These are phyloP conservation scores for Mortierella sp. DNA, from an alignment of 371 early-diverging fungal species.

Conservation along the genomic window DNA sequence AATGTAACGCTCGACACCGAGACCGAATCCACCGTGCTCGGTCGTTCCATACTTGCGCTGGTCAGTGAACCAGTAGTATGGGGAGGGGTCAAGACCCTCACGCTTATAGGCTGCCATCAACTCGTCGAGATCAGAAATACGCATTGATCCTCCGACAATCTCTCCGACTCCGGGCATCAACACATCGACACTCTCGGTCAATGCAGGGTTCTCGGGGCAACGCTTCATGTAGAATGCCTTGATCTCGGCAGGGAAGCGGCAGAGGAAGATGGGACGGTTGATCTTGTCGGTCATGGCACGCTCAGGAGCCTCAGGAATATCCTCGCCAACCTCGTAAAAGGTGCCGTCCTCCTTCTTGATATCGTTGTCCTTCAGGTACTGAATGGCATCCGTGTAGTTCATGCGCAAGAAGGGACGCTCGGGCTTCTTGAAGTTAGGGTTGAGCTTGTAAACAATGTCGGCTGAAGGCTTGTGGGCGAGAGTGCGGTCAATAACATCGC, in stretches of 20 bases:
- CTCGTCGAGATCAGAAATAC: conserved; percentile 92
- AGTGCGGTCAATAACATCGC: conserved; percentile 87
- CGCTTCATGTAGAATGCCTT: conserved; percentile 99
- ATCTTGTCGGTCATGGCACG: conserved; percentile 98
- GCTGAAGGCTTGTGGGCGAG: conserved; percentile 82
- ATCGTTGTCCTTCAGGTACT: conserved; percentile 92
- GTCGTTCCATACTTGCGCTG: conserved; percentile 99
- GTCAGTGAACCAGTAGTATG: conserved; percentile 99
- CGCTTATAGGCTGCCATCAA: conserved; percentile 95
- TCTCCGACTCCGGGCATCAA: conserved; percentile 99
- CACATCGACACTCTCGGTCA: conserved; percentile 98
- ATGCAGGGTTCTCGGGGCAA: conserved; percentile 80
- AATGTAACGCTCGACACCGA: conserved; percentile 99
- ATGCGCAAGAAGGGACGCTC: conserved; percentile 96
- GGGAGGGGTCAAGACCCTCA: conserved; percentile 96
- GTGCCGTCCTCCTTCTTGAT: conserved; percentile 94
- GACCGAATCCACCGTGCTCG: conserved; percentile 99
- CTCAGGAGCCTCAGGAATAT: conserved; percentile 99
- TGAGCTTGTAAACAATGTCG: conserved; percentile 87
- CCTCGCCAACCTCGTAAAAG: conserved; percentile 96
- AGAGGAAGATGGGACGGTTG: conserved; percentile 96
- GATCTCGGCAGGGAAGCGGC: conserved; percentile 98
- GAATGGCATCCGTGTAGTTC: conserved; percentile 97
- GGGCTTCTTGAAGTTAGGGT: conserved; percentile 92
- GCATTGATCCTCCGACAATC: conserved; percentile 99